Base-by-base conservation (phyloP, 2,329 filamentous ascomycete genomes). In the Pestalotiopsis sp. region DNA sequence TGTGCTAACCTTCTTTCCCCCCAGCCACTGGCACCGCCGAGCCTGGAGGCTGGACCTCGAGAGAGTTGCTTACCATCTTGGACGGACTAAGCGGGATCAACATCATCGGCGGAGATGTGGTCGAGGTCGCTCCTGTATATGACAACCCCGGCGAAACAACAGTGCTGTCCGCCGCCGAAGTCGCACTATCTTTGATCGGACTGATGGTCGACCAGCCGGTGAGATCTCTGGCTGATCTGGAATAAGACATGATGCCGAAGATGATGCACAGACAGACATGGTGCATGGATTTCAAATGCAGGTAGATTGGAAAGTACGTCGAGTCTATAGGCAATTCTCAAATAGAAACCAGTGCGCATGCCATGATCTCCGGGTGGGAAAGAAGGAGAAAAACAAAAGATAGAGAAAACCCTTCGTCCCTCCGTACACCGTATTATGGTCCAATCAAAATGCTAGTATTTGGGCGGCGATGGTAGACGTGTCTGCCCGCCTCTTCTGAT, bases 101-200 rank as follows among this genome's bases (percentile, higher is more conserved):
- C 70, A 82, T 95, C 5, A 88, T 95, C 0, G 92, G 92, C 1
- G 92, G 90, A 0, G 93, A 95, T 80, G 87, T 95, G 61, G 92
- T 95, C 3, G 92, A 95, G 80, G 92, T 95, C 5, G 87, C 90
- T 1, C 93, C 93, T 0, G 88, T 88, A 3, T 95, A 94, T 77
- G 93, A 95, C 79, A 90, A 90, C 22, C 82, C 81, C 11, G 91
- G 88, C 3, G 92, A 95, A 80, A 89, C 87, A 35, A 96, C 93
- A 3, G 89, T 89, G 2, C 77, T 94, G 63, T 91, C 90, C 1
- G 92, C 89, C 13, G 90, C 92, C 20, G 91, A 94, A 81, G 83
- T 94, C 48, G 90, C 84, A 0, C 93, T 88, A 78, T 91, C 94
- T 76, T 84, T 94, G 20, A 80, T 94, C 71, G 93, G 90, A 4